Conservation (phyloP, 495 filamentous ascomycete genomes). For the Bathelium albidoporum region DNA sequence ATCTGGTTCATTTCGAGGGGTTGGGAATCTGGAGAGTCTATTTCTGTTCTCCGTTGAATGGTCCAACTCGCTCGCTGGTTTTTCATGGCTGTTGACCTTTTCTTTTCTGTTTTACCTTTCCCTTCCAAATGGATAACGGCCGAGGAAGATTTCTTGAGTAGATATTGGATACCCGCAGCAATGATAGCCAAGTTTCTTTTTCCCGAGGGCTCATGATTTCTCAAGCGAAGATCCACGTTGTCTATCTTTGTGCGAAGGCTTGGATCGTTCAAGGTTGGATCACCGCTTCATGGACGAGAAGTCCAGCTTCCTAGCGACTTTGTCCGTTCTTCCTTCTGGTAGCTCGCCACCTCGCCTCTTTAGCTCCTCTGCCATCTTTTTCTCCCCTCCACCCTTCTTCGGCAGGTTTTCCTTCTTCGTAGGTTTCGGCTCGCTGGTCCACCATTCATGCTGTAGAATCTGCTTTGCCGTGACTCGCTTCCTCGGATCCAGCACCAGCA, state of each 20-base stretch:
- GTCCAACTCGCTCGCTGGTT: neutral
- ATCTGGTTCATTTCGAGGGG: neutral
- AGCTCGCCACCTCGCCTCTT: slow-evolving; percentile 67
- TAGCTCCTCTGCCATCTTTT: slow-evolving; percentile 76
- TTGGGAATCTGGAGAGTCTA: neutral
- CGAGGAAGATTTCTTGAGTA: neutral
- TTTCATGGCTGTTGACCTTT: neutral
- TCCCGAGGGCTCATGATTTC: neutral
- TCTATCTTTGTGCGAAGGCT: neutral
- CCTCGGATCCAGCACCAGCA: slow-evolving; percentile 74
- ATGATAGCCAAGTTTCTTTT: neutral
- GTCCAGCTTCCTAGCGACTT: slow-evolving; percentile 79
- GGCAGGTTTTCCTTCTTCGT: slow-evolving; percentile 78
- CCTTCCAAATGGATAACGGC: neutral
- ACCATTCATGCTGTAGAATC: slow-evolving; percentile 78
- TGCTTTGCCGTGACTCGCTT: slow-evolving; percentile 66
- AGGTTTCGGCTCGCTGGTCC: slow-evolving; percentile 70
- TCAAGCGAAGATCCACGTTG: too few relatives aligned
- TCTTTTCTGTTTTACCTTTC: neutral
- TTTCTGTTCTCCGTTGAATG: neutral
- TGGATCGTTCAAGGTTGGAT: neutral
- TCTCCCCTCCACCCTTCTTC: slow-evolving; percentile 50
- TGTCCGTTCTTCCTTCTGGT: slow-evolving; percentile 47
- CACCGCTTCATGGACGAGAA: slow-evolving; percentile 55
- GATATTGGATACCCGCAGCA: neutral